Percentiles rank a stretch among this genome's conserved stretches.
Conservation (phyloP, 805 yeast genomes). For the Isabelozyma gotoi region DNA sequence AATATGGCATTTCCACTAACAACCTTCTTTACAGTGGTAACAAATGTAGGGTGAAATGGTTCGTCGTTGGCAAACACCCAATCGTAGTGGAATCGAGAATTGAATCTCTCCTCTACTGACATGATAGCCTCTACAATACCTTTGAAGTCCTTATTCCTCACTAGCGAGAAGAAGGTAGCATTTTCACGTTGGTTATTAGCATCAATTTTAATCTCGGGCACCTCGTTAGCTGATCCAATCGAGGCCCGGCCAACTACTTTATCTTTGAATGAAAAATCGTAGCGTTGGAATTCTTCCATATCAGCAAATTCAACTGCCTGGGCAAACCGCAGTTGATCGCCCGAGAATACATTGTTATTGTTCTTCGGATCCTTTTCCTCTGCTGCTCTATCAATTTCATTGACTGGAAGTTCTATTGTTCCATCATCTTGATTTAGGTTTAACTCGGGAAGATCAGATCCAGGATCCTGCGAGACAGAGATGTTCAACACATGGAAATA, state of each 20-base stretch:
- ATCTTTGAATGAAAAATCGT: slow-evolving; percentile 1
- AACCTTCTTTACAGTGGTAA: slow-evolving; percentile 10
- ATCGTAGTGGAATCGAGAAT: slow-evolving; percentile 19
- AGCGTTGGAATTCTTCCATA: slow-evolving; percentile 1
- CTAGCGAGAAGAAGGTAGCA: slow-evolving; percentile 16
- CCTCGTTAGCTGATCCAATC: background rate
- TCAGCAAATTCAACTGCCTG: background rate
- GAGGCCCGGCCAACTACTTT: slow-evolving; percentile 4
- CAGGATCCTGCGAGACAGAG: background rate
- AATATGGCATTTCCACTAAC: slow-evolving; percentile 18
- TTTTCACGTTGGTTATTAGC: slow-evolving; percentile 6
- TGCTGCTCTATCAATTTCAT: too few species aligned
- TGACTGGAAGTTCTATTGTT: background rate
- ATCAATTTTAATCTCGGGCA: background rate
- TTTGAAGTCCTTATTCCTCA: slow-evolving; percentile 13
- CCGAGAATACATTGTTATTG: background rate
- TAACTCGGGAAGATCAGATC: background rate
- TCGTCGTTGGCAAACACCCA: slow-evolving; percentile 26
- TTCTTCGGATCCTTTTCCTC: too few species aligned
- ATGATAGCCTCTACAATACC: slow-evolving; percentile 15
- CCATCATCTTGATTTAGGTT: background rate
- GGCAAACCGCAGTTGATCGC: background rate
- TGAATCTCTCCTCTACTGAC: slow-evolving; percentile 21
- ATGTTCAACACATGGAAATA: too few species aligned
- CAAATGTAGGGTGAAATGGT: slow-evolving; percentile 21